Evolutionary conservation across 768 basidiomycete genomes (phyloP), one percentile per base, ranked within the genome.

Genomic region (Hebeloma cylindrosporum): DNA sequence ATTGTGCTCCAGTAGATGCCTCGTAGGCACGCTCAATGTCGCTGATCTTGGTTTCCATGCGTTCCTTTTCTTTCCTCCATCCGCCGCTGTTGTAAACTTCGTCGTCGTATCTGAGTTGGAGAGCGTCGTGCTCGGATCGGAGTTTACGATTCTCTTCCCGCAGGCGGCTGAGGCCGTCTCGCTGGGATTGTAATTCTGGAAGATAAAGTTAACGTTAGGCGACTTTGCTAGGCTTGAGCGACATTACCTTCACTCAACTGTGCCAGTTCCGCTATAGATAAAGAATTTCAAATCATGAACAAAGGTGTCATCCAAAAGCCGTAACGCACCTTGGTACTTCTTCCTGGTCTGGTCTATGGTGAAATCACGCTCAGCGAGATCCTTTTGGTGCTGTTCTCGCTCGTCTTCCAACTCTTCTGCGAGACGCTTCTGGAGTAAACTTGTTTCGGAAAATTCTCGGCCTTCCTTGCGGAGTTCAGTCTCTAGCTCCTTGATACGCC

Each of bases 1-100:
- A 69, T 55, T 90, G 88, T 0, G 79, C 83, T 29, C 75, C 75
- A 1, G 74, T 77, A 1, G 88, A 83, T 1, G 82, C 72, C 53
- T 90, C 87, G 59, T 83, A 90, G 1, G 85, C 88, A 43, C 80
- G 82, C 17, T 78, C 82, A 46, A 90, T 58, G 60, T 92, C 86
- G 4, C 61, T 62, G 41, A 93, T 88, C 75, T 88, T 91, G 40
- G 79, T 85, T 49, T 93, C 88, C 67, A 92, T 70, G 8, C 88
- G 83, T 47, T 92, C 89, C 62, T 83, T 89, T 68, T 93, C 90
- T 59, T 88, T 86, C 69, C 85, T 85, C 91, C 89, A 92, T 3
- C 84, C 79, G 10, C 82, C 77, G 35, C 85, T 83, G 45, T 78
- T 85, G 62, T 84, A 86, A 20, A 85, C 74, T 56, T 90, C 88